Evolutionary conservation across 2,329 filamentous ascomycete species (phyloP).

Genomic region (Cladosporium austrohemisphaericum): DNA sequence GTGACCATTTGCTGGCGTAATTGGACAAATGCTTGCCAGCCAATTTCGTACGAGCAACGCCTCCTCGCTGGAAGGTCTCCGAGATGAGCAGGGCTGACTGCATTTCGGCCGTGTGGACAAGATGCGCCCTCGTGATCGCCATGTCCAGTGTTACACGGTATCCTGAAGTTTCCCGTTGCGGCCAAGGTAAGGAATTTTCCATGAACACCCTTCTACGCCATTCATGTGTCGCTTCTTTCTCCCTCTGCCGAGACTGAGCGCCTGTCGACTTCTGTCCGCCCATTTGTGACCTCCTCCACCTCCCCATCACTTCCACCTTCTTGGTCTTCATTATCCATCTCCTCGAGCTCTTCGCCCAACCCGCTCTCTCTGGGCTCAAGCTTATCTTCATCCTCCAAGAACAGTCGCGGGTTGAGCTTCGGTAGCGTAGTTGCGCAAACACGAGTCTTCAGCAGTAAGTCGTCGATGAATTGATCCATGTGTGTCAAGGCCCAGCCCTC

Average conservation of each 20-base stretch:
- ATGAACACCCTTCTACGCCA: neutral
- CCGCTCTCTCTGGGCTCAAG: slow-evolving; percentile 82
- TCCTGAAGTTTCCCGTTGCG: neutral
- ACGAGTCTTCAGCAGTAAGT: slow-evolving; percentile 80
- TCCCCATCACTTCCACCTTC: slow-evolving; percentile 33
- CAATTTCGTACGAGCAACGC: no score
- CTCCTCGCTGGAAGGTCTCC: no score
- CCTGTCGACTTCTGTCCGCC: neutral
- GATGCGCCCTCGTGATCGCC: no score
- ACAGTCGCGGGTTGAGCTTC: slow-evolving; percentile 79
- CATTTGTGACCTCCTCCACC: slow-evolving; percentile 23
- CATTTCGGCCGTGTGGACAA: no score
- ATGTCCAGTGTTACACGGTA: no score
- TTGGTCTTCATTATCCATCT: slow-evolving; percentile 53
- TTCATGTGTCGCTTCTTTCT: slow-evolving; percentile 1
- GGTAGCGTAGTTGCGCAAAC: slow-evolving; percentile 89
- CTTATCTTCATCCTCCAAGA: slow-evolving; percentile 83
- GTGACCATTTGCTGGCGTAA: no score
- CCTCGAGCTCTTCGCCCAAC: slow-evolving; percentile 71
- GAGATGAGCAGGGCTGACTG: no score
- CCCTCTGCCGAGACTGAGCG: neutral
- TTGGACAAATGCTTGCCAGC: no score
- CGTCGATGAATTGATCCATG: slow-evolving; percentile 91
- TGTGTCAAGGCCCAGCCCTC: slow-evolving; percentile 72
- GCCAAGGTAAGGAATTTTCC: neutral